A percentile compares a stretch with the other conserved stretches of the same genome.
Conservation (phyloP, 1,284 basidiomycete species). For the Porogramme epimiltina region DNA sequence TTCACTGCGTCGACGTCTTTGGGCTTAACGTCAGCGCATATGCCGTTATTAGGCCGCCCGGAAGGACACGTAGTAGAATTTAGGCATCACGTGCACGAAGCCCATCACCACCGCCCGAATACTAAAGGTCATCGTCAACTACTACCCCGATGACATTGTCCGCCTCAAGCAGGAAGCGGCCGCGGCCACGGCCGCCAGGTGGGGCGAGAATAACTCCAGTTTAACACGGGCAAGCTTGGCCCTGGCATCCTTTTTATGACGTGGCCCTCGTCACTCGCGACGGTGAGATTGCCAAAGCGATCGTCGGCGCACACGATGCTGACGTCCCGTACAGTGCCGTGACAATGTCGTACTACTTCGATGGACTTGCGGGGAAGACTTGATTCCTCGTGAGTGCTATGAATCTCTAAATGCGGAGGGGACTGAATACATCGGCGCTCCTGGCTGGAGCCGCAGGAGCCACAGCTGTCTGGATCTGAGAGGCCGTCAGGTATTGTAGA, state of each 20-base stretch:
- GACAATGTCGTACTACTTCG: no score
- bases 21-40: slow-evolving; percentile 49
- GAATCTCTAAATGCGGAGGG: no score
- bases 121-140: slow-evolving; percentile 56
- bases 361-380: no score
- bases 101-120: slow-evolving; percentile 49
- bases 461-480: no score
- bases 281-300: no score
- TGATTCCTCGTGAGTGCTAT: no score
- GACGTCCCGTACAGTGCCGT: slow-evolving; percentile 53
- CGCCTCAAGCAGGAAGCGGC: slow-evolving; percentile 56
- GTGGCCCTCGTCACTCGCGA: slow-evolving; percentile 71
- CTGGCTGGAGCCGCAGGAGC: no score
- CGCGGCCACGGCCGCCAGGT: slow-evolving; percentile 22
- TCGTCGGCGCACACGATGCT: no score
- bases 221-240: no score
- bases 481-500: no score
- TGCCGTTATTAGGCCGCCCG: no score
- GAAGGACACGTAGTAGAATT: slow-evolving; percentile 49
- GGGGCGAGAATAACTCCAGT: slow-evolving; percentile 16
- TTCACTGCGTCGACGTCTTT: slow-evolving; percentile 61
- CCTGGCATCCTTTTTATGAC: slow-evolving; percentile 61
- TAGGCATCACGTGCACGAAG: slow-evolving; percentile 63
- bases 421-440: no score
- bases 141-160: slow-evolving; percentile 60